These are phyloP conservation scores for Cryphonectria japonica DNA, from an alignment of 2,329 filamentous ascomycete genomes.

Conservation along the genomic window DNA sequence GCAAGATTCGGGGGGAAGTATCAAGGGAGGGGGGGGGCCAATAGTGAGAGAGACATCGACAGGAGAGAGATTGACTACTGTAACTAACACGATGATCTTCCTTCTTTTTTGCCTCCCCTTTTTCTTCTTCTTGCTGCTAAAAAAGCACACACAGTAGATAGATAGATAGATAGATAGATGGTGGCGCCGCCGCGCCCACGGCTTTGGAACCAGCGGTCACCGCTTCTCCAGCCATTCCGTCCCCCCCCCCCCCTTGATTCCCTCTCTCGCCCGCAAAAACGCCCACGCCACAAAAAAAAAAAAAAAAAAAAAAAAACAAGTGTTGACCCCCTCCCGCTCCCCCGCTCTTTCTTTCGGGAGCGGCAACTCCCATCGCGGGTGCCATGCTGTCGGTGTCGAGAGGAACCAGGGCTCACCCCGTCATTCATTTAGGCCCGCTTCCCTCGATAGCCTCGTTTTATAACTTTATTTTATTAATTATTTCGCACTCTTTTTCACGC, in stretches of 20 bases:
- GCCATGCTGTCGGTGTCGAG: conserved; percentile 25
- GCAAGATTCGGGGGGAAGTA: not conserved
- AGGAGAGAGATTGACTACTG: too few species aligned
- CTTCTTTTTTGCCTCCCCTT: too few species aligned
- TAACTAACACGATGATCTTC: not conserved
- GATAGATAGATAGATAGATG: too few species aligned
- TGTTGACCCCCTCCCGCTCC: not conserved
- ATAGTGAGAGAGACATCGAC: too few species aligned
- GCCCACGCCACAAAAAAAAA: not conserved
- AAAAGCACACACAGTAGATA: not conserved
- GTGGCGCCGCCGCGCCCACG: conserved; percentile 8
- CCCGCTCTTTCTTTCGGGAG: conserved; percentile 14
- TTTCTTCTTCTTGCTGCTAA: not conserved
- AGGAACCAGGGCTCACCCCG: conserved; percentile 11
- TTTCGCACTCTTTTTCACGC: not conserved
- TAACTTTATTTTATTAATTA: too few species aligned
- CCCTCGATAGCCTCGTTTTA: not conserved
- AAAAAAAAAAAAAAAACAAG: too few species aligned
- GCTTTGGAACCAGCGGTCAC: conserved; percentile 16
- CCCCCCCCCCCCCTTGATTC: too few species aligned
- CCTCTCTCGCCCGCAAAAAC: not conserved
- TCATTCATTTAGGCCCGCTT: not conserved
- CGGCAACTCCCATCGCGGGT: conserved; percentile 26
- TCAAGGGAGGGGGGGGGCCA: too few species aligned
- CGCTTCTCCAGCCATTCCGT: not conserved